Percentiles rank a stretch among this genome's conserved stretches.
phyloP scores from a whole-genome alignment of 768 basidiomycete genomes.

The Hericium alpestre region DNA sequence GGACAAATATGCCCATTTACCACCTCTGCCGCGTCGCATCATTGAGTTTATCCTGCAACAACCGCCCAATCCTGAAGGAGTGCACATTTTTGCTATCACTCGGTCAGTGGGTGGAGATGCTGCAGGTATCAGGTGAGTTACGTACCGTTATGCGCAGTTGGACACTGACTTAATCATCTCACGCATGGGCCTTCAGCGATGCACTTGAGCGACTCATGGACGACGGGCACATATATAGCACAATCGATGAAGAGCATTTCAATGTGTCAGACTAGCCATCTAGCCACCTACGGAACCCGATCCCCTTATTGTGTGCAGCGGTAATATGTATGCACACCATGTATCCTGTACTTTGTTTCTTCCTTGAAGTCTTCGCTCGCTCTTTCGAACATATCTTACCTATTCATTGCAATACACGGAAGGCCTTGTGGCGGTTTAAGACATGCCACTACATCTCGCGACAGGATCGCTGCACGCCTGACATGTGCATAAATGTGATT shows the following conservation, averaged over 20 bases:
- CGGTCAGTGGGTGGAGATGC: slow-evolving; percentile 51
- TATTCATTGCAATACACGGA: too few relatives aligned
- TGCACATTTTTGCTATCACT: slow-evolving; percentile 65
- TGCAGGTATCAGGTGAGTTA: slow-evolving; percentile 40
- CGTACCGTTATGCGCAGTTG: background rate
- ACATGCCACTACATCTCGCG: too few relatives aligned
- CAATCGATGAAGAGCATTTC: slow-evolving; percentile 76
- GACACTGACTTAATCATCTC: background rate
- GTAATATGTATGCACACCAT: too few relatives aligned
- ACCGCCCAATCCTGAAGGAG: slow-evolving; percentile 47
- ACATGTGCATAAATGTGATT: background rate
- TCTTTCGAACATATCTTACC: too few relatives aligned
- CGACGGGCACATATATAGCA: slow-evolving; percentile 70
- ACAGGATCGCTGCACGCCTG: background rate
- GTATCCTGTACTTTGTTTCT: too few relatives aligned
- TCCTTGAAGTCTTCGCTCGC: too few relatives aligned
- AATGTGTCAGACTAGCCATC: slow-evolving; percentile 29
- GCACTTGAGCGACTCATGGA: slow-evolving; percentile 73
- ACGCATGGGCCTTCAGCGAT: slow-evolving; percentile 29
- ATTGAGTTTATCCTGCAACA: slow-evolving; percentile 48
- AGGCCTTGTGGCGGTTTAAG: too few relatives aligned
- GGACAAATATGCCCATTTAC: slow-evolving; percentile 36
- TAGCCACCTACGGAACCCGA: slow-evolving; percentile 1
- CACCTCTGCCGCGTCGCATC: slow-evolving; percentile 51
- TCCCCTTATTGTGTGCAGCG: too few relatives aligned